Evolutionary conservation across 805 yeast species (phyloP), one percentile per base, ranked within the genome.

Genomic region (Lachancea cidri): DNA sequence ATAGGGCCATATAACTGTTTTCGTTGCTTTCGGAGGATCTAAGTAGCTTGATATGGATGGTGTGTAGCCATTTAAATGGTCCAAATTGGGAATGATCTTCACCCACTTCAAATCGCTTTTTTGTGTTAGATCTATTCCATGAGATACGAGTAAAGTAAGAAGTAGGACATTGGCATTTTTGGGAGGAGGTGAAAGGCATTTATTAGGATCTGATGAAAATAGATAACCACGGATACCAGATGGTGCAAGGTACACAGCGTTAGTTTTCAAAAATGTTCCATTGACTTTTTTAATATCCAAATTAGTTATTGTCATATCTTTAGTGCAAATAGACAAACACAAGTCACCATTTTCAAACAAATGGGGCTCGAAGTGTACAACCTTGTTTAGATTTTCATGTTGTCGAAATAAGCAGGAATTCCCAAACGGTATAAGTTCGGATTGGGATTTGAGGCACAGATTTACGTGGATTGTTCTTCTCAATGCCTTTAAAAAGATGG

Each of bases 1-100:
- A 52, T 81, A 62, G 0, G 94, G 94, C 94, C 94, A 85, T 33
- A 77, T 60, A 2, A 84, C 73, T 41, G 69, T 77, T 52, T 80
- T 79, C 19, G 67, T 68, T 48, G 74, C 75, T 22, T 67, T 70
- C 3, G 76, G 77, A 0, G 71, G 66, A 37, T 65, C 67, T 35
- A 80, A 66, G 56, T 74, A 83, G 17, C 70, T 67, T 9, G 87
- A 67, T 2, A 84, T 71, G 8, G 68, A 68, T 0, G 88, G 80
- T 0, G 89, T 78, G 48, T 77, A 72, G 17, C 83, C 84, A 57
- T 81, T 82, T 47, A 83, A 66, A 55, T 82, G 88, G 43, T 73
- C 74, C 37, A 83, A 56, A 48, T 82, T 78, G 2, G 93, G 93
- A 3, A 81, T 70, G 11, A 84, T 59, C 54, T 75, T 81, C 13